Evolutionary conservation across 225 moss, liverwort and hornwort species (phyloP), one percentile per base, ranked within the genome.

Genomic region (Physcomitrium patens): DNA sequence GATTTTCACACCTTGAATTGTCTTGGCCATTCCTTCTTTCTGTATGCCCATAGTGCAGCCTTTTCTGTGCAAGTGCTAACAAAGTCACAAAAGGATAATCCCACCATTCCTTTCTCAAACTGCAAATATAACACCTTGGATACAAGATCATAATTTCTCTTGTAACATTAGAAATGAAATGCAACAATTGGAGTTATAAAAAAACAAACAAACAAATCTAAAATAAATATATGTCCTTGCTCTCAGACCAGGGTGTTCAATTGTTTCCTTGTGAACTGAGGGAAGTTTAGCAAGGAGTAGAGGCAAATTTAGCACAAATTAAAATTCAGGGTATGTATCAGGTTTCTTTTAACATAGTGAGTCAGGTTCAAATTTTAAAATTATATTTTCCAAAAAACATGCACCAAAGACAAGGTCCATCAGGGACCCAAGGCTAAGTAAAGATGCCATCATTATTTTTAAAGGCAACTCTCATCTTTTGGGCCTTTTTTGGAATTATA

Each of bases 51-150:
- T 17, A 88, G 75, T 28, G 9, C 12, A 17, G 1, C 43, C 64
- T 88, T 88, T 73, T 86, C 84, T 27, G 74, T 67, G 31, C 78
- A 80, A 23, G 74, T 86, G 26, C 80, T 84, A 0, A 79, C 84
- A 12, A 78, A 86, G 68, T 89, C 80, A 44, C 91, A 91, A 28
- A 82, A 86, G 0, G 91, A 89, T 11, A 91, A 49, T 37, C 88
- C 88, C 7, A 91, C 80, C 84, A 86, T 89, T 27, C 89, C 91
- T 84, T 91, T 83, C 63, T 91, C 86, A 12, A 86, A 86, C 41
- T 86, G 82, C 77, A 91, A 49, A 65, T 91, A 86, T 42, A 91
- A 49, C 53, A 82, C 89, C 41, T 86, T 91, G 75, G 31, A 44
- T 9, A 31, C 48, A 61, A 20, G 22, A 44, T 12, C 24, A 13